Evolutionary conservation across 2,329 filamentous ascomycete genomes (phyloP).

Genomic region (Aspergillus versicolor): DNA sequence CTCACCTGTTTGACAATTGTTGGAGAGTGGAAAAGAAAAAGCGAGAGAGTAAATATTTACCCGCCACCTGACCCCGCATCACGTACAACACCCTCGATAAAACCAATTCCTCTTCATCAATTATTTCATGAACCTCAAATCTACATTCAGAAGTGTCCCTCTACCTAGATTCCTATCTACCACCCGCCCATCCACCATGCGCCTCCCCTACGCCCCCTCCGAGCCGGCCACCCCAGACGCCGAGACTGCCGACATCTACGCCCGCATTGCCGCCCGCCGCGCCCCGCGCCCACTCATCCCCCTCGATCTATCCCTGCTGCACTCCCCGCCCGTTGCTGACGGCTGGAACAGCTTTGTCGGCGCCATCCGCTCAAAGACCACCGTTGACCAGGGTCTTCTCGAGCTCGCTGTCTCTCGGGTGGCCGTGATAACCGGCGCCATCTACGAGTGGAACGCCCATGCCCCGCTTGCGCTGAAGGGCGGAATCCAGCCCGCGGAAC

Average conservation of each 20-base stretch:
- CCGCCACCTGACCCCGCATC: slow-evolving; percentile 6
- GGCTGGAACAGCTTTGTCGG: slow-evolving; percentile 63
- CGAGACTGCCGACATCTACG: slow-evolving; percentile 52
- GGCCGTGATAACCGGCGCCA: slow-evolving; percentile 74
- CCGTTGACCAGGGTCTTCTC: slow-evolving; percentile 53
- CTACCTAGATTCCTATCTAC: not conserved
- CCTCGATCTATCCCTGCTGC: slow-evolving; percentile 74
- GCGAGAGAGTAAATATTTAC: slow-evolving; percentile 10
- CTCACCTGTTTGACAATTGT: too few relatives aligned
- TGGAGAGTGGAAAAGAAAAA: too few relatives aligned
- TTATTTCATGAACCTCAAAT: not conserved
- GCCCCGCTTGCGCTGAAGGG: slow-evolving; percentile 60
- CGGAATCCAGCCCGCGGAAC: slow-evolving; percentile 31
- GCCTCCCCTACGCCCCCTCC: slow-evolving; percentile 36
- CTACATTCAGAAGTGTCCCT: not conserved
- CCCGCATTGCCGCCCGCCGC: slow-evolving; percentile 65
- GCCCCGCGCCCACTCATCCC: slow-evolving; percentile 68
- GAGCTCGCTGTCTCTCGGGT: slow-evolving; percentile 80
- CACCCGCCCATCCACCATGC: slow-evolving; percentile 24
- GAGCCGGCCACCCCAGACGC: slow-evolving; percentile 22
- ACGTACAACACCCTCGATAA: not conserved
- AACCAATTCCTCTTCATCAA: not conserved
- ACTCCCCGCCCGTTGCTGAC: slow-evolving; percentile 71
- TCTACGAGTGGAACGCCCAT: slow-evolving; percentile 84
- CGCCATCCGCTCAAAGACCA: slow-evolving; percentile 53